These are phyloP conservation scores for Aspergillus aculeatus DNA, from an alignment of 2,329 filamentous ascomycete genomes.

Conservation along the genomic window DNA sequence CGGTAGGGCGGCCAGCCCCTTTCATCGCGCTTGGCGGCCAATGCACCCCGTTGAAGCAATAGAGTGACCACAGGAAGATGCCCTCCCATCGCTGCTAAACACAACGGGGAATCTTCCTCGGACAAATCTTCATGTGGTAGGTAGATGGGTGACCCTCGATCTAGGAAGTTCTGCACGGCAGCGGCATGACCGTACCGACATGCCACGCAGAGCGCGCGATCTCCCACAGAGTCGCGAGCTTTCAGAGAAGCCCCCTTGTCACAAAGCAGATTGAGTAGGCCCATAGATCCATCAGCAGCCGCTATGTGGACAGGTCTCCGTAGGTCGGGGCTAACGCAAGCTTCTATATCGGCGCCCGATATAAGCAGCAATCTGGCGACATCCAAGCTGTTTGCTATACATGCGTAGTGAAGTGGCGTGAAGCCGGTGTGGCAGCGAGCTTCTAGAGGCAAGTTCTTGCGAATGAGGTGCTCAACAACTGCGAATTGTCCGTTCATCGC, in stretches of 20 bases:
- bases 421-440: constrained; percentile 29
- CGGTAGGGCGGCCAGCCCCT: constrained; percentile 38
- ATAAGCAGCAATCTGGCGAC: constrained; percentile 35
- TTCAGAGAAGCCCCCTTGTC: constrained; percentile 33
- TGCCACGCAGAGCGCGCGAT: constrained; percentile 36
- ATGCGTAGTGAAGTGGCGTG: constrained; percentile 41
- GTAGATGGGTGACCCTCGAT: constrained; percentile 32
- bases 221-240: constrained; percentile 32
- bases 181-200: constrained; percentile 33
- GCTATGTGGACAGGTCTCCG: constrained; percentile 38
- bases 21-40: constrained; percentile 36
- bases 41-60: constrained; percentile 35
- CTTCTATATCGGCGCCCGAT: constrained; percentile 36
- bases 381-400: constrained; percentile 29
- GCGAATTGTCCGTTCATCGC: constrained; percentile 37
- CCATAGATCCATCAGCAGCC: constrained; percentile 27
- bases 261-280: constrained; percentile 33
- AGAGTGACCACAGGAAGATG: constrained; percentile 34
- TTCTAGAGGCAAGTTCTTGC: constrained; percentile 32
- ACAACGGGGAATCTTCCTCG: constrained; percentile 40
- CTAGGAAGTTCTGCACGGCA: constrained; percentile 35
- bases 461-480: constrained; percentile 38
- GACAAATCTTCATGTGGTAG: constrained; percentile 23
- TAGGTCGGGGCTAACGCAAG: constrained; percentile 25
- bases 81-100: constrained; percentile 37